Conservation (phyloP, 768 basidiomycete species). For the Lactarius vividus region DNA sequence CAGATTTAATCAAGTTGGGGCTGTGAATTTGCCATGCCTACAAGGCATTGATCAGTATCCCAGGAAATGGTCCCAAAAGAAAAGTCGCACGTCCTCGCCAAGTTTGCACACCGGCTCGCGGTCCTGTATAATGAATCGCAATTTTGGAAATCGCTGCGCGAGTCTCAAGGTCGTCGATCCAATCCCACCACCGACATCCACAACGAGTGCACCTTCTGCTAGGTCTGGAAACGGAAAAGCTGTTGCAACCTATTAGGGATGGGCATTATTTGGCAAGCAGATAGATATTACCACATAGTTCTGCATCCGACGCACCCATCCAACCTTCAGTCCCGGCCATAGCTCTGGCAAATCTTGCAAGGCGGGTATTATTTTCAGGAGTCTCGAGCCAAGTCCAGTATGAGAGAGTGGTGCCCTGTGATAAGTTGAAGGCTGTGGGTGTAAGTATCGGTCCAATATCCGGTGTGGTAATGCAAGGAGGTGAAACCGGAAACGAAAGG, state of each 20-base stretch:
- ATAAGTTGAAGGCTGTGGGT: slow-evolving; percentile 68
- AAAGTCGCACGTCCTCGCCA: slow-evolving; percentile 36
- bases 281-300: slow-evolving; percentile 29
- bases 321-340: slow-evolving; percentile 73
- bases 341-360: slow-evolving; percentile 70
- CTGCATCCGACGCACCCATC: slow-evolving; percentile 52
- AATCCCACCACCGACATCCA: slow-evolving; percentile 72
- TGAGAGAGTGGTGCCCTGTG: slow-evolving; percentile 49
- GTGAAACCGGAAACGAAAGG: not conserved
- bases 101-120: slow-evolving; percentile 51
- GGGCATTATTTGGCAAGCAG: slow-evolving; percentile 11
- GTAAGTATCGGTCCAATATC: slow-evolving; percentile 35
- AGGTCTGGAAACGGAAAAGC: slow-evolving; percentile 60
- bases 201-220: slow-evolving; percentile 47
- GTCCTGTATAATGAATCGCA: slow-evolving; percentile 64
- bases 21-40: slow-evolving; percentile 28
- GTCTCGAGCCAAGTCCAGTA: slow-evolving; percentile 79
- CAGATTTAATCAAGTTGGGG: slow-evolving; percentile 26
- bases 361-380: slow-evolving; percentile 42
- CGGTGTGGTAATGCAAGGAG: slow-evolving; percentile 1
- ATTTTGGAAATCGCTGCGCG: slow-evolving; percentile 38
- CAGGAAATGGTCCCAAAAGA: not conserved
- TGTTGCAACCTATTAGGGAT: slow-evolving; percentile 29
- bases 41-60: not conserved
- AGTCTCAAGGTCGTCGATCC: slow-evolving; percentile 50